Evolutionary conservation across 2,329 filamentous ascomycete genomes (phyloP).

Genomic region (Decorospora gaudefroyi): DNA sequence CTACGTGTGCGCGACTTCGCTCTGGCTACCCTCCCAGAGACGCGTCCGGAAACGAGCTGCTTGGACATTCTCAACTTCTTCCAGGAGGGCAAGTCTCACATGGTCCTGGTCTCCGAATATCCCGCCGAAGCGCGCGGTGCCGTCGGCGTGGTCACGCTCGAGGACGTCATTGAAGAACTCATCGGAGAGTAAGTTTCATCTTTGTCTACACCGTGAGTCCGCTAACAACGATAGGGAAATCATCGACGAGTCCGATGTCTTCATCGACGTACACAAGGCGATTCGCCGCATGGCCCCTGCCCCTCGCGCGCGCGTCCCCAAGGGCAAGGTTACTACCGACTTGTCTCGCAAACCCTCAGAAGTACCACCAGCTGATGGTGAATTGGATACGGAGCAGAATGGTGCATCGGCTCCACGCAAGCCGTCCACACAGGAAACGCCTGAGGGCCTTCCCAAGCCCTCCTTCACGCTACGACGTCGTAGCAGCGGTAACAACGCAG

Average conservation of each 20-base stretch:
- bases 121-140: constrained; percentile 92
- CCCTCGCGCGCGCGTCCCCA: constrained; percentile 72
- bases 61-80: constrained; percentile 99
- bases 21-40: constrained; percentile 91
- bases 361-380: constrained; percentile 23
- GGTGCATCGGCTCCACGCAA: constrained; percentile 24
- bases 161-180: constrained; percentile 97
- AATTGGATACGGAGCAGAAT: constrained; percentile 27
- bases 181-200: constrained; percentile 83
- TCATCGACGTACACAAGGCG: constrained; percentile 96
- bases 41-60: constrained; percentile 91
- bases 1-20: constrained; percentile 87
- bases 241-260: constrained; percentile 97
- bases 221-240: constrained; percentile 70
- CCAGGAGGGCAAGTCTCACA: constrained; percentile 98
- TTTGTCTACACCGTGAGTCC: not conserved
- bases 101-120: constrained; percentile 90
- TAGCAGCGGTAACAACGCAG: constrained; percentile 49
- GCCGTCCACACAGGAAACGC: constrained; percentile 40
- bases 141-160: constrained; percentile 89
- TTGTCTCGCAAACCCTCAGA: constrained; percentile 30
- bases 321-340: constrained; percentile 58
- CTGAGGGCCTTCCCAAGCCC: constrained; percentile 38
- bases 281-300: constrained; percentile 87
- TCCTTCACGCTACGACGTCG: constrained; percentile 53